Evolutionary conservation across 768 basidiomycete species (phyloP), one percentile per base, ranked within the genome.

Genomic region (Lactarius pseudohatsudake): DNA sequence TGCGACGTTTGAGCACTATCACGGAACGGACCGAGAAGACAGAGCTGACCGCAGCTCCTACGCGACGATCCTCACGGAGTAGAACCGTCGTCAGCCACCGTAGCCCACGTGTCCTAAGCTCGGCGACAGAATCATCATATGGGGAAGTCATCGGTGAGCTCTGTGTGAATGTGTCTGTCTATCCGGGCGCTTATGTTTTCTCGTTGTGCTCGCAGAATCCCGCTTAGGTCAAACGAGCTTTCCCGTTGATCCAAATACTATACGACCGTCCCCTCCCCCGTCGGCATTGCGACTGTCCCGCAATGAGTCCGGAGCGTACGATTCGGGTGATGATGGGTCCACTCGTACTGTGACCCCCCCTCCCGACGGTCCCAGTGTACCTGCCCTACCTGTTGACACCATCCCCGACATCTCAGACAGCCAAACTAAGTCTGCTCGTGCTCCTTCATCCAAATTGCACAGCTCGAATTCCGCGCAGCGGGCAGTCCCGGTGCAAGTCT

Each of bases 241-340:
- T 20, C 69, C 64, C 38, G 6, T 71, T 56, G 82, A 88, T 74
- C 87, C 88, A 34, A 86, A 88, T 67, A 77, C 75, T 13, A 86
- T 87, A 64, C 81, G 83, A 26, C 82, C 85, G 22, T 90, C 90
- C 15, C 89, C 89, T 47, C 85, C 90, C 28, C 79, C 77, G 1
- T 90, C 89, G 26, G 89, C 90, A 20, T 71, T 89, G n/a, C 79
- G 82, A 9, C 60, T 60, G 13, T 65, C 68, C 18, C 47, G 34
- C 10, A 22, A 61, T 57, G 70, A 64, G n/a, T 65, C 60, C n/a
- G 50, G 26, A 22, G n/a, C 36, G 10, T 38, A 28, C 22, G 61
- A 56, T 38, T 63, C 66, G 6, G 57, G 36, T 62, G 69, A 69
- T 43, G 80, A 80, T 32, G 78, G 78, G 41, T 76, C 82, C 59